Base-by-base conservation (phyloP, 768 basidiomycete species). In the Coprinopsis sp. region DNA sequence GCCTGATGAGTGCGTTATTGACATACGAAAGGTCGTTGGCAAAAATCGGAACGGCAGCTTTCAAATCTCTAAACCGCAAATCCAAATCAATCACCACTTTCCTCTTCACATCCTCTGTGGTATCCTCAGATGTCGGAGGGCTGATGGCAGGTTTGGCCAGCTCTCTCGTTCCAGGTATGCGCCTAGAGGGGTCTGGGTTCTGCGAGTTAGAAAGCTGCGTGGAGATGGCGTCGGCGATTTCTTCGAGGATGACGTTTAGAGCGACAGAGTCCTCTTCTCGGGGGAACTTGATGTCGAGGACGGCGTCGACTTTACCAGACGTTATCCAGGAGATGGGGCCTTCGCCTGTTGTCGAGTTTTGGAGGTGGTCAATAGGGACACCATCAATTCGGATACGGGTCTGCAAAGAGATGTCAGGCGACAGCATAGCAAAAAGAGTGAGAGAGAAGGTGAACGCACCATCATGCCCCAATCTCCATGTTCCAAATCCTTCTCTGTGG, bases 271-370 rank as follows among this genome's bases (percentile, higher is more conserved):
- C 84, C 41, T 72, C 62, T 8, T 91, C 84, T 14, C 81, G 82
- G 19, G 96, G 94, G 65, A 99, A 98, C 59, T 94, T 92, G 68
- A 99, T 94, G 66, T 99, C 96, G 19, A 97, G 77, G 4, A 99
- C 96, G 8, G 92, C 90, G 59, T 99, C 96, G 22, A 96, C 77
- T 65, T 95, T 96, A 33, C 96, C 96, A 0, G 94, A 90, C 0
- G 88, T 94, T 49, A 99, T 92, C 96, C 96, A 99, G 1, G 92
- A 93, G 50, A 98, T 85, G 11, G 94, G 93, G 6, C 92, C 90
- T 51, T 85, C 88, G 44, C 76, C 75, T 2, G 86, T 88, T 3
- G 84, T 82, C 27, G 86, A 81, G 41, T 84, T 80, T 65, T 96
- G 90, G 44, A 96, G 70, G 62, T 99, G 96, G 66, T 99, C 96